A percentile compares a stretch with the other conserved stretches of the same genome.
These are phyloP conservation scores for Hysterium pulicare DNA, from an alignment of 2,329 filamentous ascomycete species.

Conservation along the genomic window DNA sequence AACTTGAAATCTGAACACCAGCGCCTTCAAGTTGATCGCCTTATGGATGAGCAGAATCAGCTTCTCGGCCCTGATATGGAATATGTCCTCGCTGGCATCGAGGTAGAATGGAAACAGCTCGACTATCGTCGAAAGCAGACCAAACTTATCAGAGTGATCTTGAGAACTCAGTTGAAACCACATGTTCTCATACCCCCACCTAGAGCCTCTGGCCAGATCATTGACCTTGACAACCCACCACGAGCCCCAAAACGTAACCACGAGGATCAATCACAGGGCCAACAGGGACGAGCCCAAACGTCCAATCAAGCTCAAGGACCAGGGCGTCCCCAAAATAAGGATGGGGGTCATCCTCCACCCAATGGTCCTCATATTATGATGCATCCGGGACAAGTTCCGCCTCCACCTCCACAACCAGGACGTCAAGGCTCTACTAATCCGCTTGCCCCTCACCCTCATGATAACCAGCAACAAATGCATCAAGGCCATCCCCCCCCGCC, in stretches of 20 bases:
- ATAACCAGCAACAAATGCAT: too few relatives aligned
- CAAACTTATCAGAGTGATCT: constrained; percentile 24
- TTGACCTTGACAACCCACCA: constrained; percentile 1
- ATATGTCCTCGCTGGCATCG: constrained; percentile 27
- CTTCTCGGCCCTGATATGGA: constrained; percentile 22
- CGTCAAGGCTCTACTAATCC: too few relatives aligned
- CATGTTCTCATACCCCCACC: not conserved
- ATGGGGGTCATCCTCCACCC: constrained; percentile 1
- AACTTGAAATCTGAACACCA: constrained; percentile 25
- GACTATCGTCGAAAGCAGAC: constrained; percentile 14
- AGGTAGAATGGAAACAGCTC: constrained; percentile 20
- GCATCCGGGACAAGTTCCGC: constrained; percentile 1
- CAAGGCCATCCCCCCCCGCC: too few relatives aligned
- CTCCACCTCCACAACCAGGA: constrained; percentile 8
- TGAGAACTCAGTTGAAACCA: constrained; percentile 21
- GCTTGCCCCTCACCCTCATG: too few relatives aligned
- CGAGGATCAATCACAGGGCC: not conserved
- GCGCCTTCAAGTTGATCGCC: constrained; percentile 21
- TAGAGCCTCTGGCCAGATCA: not conserved
- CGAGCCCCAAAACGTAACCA: not conserved
- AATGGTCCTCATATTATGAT: constrained; percentile 4
- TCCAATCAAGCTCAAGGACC: constrained; percentile 4
- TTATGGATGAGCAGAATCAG: constrained; percentile 26
- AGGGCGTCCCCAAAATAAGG: too few relatives aligned
- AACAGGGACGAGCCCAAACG: constrained; percentile 1